phyloP scores from a whole-genome alignment of 129 eudicot genomes.

The Glebionis coronaria region DNA sequence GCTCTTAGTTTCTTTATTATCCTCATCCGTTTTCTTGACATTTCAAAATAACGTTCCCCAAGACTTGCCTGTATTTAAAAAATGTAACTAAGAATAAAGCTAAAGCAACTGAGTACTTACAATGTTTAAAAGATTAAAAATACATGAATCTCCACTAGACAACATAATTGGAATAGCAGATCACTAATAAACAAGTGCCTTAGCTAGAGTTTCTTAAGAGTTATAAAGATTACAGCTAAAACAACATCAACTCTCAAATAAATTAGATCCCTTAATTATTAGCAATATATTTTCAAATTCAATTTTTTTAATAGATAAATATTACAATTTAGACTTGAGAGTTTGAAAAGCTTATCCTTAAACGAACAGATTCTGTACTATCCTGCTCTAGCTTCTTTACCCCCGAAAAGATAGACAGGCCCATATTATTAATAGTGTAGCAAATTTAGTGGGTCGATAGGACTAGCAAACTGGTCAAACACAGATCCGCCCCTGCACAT shows the following conservation, averaged over 20 bases:
- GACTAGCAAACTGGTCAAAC: no score
- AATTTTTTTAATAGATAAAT: no score
- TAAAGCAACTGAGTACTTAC: background rate
- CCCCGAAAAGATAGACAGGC: no score
- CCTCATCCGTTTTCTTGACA: slow-evolving; percentile 63
- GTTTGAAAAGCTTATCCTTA: no score
- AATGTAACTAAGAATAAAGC: background rate
- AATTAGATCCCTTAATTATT: background rate
- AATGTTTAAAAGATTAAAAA: background rate
- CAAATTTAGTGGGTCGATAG: no score
- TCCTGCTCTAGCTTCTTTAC: no score
- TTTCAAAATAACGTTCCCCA: slow-evolving; percentile 52
- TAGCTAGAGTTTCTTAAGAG: background rate
- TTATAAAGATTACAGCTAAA: background rate
- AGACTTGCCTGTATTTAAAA: slow-evolving; percentile 46
- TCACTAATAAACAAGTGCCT: background rate
- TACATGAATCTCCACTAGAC: background rate
- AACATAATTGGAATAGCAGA: background rate
- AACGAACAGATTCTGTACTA: no score
- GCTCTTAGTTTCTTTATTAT: slow-evolving; percentile 53
- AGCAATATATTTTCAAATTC: background rate
- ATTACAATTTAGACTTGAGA: no score
- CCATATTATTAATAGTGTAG: no score
- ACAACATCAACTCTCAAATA: background rate
- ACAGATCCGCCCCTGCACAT: no score